These are phyloP conservation scores for Chlamydomonas reinhardtii DNA, from an alignment of 163 green algal species.

Conservation along the genomic window DNA sequence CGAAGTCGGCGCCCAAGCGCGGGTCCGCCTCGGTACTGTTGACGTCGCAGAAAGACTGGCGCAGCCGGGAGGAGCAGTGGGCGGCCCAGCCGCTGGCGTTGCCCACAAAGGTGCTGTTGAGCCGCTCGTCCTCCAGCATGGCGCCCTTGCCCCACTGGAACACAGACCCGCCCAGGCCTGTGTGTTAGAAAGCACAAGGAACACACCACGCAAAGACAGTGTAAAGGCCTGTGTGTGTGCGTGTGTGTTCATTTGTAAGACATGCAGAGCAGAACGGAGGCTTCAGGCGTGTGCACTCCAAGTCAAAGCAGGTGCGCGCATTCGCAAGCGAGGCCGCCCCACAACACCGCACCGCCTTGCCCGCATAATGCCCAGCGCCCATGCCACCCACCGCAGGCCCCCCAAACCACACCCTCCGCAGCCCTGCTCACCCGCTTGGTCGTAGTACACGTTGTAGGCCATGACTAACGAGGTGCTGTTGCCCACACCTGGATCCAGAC, in stretches of 20 bases:
- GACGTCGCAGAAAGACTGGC: constrained; percentile 5
- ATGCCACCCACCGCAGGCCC: too few species aligned
- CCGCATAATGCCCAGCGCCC: too few species aligned
- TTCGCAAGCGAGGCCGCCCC: too few species aligned
- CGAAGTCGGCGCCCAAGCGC: constrained; percentile 5
- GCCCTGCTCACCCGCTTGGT: neutral
- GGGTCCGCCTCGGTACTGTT: constrained; percentile 37
- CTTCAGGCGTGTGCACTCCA: too few species aligned
- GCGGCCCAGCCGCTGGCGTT: constrained; percentile 30
- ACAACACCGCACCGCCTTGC: too few species aligned
- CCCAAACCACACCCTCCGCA: too few species aligned
- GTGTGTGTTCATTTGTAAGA: too few species aligned
- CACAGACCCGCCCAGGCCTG: neutral
- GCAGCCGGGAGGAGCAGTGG: neutral
- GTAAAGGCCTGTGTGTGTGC: too few species aligned
- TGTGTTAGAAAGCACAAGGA: too few species aligned
- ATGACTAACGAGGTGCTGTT: neutral
- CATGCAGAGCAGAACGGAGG: too few species aligned
- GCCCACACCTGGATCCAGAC: constrained; percentile 5
- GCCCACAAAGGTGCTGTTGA: constrained; percentile 14
- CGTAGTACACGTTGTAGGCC: constrained; percentile 20
- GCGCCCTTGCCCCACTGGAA: constrained; percentile 48
- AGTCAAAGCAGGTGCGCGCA: too few species aligned
- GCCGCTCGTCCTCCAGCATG: constrained; percentile 54
- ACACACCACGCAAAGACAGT: too few species aligned